Percentiles rank a stretch among this genome's conserved stretches.
Evolutionary conservation across 352 stramenopile species (phyloP).

Genomic region (Globisporangium echinulatum): DNA sequence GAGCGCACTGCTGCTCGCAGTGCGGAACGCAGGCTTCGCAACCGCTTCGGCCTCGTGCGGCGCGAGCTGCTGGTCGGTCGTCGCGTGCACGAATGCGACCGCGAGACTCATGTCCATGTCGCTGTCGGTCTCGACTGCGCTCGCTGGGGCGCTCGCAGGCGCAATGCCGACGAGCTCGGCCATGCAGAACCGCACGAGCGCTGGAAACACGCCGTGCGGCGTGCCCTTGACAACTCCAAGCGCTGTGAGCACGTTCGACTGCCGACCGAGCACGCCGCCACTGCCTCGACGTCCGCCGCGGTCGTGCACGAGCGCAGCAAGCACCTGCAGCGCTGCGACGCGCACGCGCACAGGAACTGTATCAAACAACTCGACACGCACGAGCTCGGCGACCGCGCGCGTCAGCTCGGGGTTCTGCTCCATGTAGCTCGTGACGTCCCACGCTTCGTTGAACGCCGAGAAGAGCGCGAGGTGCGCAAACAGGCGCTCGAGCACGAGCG

Average conservation of each 20-base stretch:
- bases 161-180: conserved; percentile 29
- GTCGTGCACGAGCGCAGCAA: conserved; percentile 78
- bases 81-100: conserved; percentile 85
- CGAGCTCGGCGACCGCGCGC: conserved; percentile 60
- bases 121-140: conserved; percentile 27
- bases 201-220: conserved; percentile 74
- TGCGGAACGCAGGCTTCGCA: conserved; percentile 41
- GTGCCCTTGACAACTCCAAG: conserved; percentile 75
- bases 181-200: conserved; percentile 76
- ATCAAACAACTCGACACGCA: conserved; percentile 65
- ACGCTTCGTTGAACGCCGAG: conserved; percentile 65
- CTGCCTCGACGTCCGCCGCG: conserved; percentile 51
- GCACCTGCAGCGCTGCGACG: conserved; percentile 55
- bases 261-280: conserved; percentile 64
- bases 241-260: conserved; percentile 71
- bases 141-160: conserved; percentile 14
- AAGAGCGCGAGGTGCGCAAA: conserved; percentile 69
- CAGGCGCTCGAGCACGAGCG: conserved; percentile 57
- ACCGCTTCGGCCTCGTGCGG: conserved; percentile 62
- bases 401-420: conserved; percentile 74
- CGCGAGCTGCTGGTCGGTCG: conserved; percentile 59
- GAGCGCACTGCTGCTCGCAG: conserved; percentile 23
- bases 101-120: conserved; percentile 88
- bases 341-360: conserved; percentile 53
- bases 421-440: conserved; percentile 73